Conservation (phyloP, 345 rosid genomes). For the Orychophragmus violaceus region DNA sequence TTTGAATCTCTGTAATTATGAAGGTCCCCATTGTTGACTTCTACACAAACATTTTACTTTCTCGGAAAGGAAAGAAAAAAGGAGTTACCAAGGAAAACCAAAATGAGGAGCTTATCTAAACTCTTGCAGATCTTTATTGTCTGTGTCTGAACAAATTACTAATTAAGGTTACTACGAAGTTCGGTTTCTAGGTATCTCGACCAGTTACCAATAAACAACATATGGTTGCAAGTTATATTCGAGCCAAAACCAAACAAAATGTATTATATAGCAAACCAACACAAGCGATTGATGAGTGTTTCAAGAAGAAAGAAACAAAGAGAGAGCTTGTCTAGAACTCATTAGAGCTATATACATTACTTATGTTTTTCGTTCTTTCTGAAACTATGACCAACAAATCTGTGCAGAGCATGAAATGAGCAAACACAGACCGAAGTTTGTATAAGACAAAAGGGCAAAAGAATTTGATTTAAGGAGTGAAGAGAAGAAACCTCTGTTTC, state of each 20-base stretch:
- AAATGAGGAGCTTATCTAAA: neutral
- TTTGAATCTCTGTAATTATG: slow-evolving; percentile 12
- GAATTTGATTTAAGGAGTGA: neutral
- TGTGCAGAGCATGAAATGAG: slow-evolving; percentile 2
- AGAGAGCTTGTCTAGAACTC: neutral
- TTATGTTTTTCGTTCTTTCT: neutral
- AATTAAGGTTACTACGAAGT: neutral
- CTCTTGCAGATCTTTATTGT: neutral
- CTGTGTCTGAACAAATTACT: neutral
- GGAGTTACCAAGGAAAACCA: neutral
- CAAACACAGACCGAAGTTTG: neutral
- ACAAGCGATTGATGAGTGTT: neutral
- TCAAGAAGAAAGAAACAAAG: neutral
- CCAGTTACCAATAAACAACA: neutral
- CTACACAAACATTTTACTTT: slow-evolving; percentile 1
- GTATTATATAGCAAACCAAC: neutral
- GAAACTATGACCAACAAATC: slow-evolving; percentile 2
- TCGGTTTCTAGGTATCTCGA: neutral
- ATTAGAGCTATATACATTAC: slow-evolving; percentile 27
- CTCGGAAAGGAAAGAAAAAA: neutral
- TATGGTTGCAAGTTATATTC: neutral
- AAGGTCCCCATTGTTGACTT: neutral
- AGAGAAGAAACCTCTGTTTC: slow-evolving; percentile 30
- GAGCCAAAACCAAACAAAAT: neutral
- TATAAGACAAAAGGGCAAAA: slow-evolving; percentile 3